Conservation (phyloP, 2,329 filamentous ascomycete species). For the Diaporthe australafricana region DNA sequence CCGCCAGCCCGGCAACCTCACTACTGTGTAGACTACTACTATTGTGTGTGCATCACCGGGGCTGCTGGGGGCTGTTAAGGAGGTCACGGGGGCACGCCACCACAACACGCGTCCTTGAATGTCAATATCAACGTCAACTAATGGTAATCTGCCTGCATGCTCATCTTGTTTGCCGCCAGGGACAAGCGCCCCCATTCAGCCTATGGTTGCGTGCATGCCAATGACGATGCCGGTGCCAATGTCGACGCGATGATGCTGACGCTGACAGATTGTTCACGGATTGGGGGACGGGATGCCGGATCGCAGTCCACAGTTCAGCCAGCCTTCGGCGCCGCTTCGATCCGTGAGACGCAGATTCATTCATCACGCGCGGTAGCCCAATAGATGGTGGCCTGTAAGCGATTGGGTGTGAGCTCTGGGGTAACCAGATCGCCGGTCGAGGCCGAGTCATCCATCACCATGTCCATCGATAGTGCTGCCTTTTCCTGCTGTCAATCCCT, state of each 20-base stretch:
- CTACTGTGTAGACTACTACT: neutral
- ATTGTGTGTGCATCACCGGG: neutral
- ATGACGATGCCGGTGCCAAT: neutral
- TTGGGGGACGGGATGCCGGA: neutral
- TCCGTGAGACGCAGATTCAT: neutral
- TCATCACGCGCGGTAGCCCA: slow-evolving; percentile 1
- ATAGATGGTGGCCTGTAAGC: slow-evolving; percentile 4
- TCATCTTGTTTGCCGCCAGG: neutral
- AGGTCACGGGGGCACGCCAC: slow-evolving; percentile 10
- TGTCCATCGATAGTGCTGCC: neutral
- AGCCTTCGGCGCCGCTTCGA: slow-evolving; percentile 1
- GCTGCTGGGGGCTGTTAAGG: neutral
- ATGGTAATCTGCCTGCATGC: neutral
- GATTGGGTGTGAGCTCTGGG: slow-evolving; percentile 13
- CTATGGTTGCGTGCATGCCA: slow-evolving; percentile 6
- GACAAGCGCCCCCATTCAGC: neutral
- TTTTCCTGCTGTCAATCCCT: neutral
- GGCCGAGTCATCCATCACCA: slow-evolving; percentile 5
- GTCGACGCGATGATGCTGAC: neutral
- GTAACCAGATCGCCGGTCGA: slow-evolving; percentile 16
- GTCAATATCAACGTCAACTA: neutral
- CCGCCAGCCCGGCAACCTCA: neutral
- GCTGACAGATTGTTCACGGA: neutral
- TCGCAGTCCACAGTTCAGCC: slow-evolving; percentile 2
- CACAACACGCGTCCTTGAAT: neutral